These are phyloP conservation scores for Xanthoconium stramineum DNA, from an alignment of 768 basidiomycete species.

Conservation along the genomic window DNA sequence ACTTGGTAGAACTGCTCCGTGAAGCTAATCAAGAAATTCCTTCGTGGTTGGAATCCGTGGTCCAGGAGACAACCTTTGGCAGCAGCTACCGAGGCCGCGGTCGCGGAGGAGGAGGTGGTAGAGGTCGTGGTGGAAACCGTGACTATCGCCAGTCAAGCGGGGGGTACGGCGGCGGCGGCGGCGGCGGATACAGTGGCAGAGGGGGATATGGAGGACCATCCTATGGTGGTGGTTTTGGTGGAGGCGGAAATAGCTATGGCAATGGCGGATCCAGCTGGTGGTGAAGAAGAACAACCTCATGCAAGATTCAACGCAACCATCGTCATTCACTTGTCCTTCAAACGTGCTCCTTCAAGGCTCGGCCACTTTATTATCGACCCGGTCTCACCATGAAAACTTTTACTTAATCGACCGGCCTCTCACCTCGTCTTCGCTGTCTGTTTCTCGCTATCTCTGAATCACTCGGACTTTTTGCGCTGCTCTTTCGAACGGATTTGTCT, in stretches of 20 bases:
- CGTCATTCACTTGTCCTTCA: conserved; percentile 3
- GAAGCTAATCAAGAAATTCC: conserved; percentile 98
- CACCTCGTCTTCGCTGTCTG: conserved; percentile 20
- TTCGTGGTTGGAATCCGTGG: conserved; percentile 82
- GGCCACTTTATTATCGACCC: conserved; percentile 13
- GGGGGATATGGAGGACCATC: conserved; percentile 42
- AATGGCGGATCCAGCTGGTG: conserved; percentile 45
- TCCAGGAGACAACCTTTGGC: conserved; percentile 76
- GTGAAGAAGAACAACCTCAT: conserved; percentile 36
- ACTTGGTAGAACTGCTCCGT: conserved; percentile 87
- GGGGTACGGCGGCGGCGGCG: conserved; percentile 32
- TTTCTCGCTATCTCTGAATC: conserved; percentile 33
- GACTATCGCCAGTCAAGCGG: conserved; percentile 32
- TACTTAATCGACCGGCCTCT: conserved; percentile 17
- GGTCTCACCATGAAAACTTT: conserved; percentile 23
- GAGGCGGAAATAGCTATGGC: conserved; percentile 28
- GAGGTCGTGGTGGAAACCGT: conserved; percentile 36
- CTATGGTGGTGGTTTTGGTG: conserved; percentile 29
- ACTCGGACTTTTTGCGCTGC: conserved; percentile 54
- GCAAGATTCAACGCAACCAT: conserved; percentile 13
- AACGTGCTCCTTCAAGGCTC: conserved; percentile 10
- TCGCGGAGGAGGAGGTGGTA: conserved; percentile 37
- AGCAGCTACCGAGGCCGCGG: conserved; percentile 55
- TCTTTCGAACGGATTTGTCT: conserved; percentile 58
- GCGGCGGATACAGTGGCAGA: conserved; percentile 30